Evolutionary conservation across 805 yeast species (phyloP).

Genomic region (Pichia heedii): DNA sequence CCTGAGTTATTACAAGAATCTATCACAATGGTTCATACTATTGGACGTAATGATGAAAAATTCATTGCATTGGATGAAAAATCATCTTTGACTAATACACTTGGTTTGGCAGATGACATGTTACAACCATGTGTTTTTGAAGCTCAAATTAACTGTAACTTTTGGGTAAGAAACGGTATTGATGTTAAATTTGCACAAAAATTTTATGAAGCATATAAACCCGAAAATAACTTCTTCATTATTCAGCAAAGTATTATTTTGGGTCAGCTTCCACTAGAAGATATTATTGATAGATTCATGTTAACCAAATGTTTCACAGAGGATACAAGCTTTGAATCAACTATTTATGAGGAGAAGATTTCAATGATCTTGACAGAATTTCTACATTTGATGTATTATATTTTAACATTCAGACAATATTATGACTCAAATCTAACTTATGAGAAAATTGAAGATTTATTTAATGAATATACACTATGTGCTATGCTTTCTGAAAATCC

Average conservation of each 20-base stretch:
- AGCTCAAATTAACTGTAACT: slow-evolving; percentile 53
- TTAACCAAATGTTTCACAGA: slow-evolving; percentile 24
- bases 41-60: slow-evolving; percentile 1
- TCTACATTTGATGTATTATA: slow-evolving; percentile 34
- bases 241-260: slow-evolving; percentile 34
- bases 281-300: slow-evolving; percentile 50
- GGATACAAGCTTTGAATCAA: slow-evolving; percentile 20
- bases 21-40: slow-evolving; percentile 6
- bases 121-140: slow-evolving; percentile 52
- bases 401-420: slow-evolving; percentile 28
- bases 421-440: slow-evolving; percentile 18
- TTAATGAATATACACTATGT: slow-evolving; percentile 34
- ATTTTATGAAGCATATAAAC: slow-evolving; percentile 16
- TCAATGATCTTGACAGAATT: slow-evolving; percentile 35
- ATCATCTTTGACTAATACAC: background rate
- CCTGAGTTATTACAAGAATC: slow-evolving; percentile 9
- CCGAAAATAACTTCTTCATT: slow-evolving; percentile 36
- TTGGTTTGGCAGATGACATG: slow-evolving; percentile 38
- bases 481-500: slow-evolving; percentile 47
- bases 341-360: slow-evolving; percentile 41
- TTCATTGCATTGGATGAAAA: background rate
- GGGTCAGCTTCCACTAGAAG: slow-evolving; percentile 28
- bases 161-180: slow-evolving; percentile 69
- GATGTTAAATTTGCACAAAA: slow-evolving; percentile 20
- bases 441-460: slow-evolving; percentile 12